Conservation (phyloP, 192 early-diverging fungal genomes). For the Backusella australiensis region DNA sequence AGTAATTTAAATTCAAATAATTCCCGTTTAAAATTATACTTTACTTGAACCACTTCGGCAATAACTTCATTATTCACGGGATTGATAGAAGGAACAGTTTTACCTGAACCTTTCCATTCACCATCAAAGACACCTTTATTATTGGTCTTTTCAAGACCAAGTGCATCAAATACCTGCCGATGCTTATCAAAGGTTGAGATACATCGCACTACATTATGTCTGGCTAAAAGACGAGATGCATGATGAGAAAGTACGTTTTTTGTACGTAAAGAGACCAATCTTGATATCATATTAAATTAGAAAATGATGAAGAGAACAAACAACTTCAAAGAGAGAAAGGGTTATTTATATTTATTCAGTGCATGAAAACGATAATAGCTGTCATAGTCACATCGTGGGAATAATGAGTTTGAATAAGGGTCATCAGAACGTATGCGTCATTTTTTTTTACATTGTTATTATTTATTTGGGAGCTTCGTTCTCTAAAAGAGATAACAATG, state of each 20-base stretch:
- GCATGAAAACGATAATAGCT: not conserved
- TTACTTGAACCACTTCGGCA: constrained; percentile 72
- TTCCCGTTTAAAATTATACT: not conserved
- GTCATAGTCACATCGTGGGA: constrained; percentile 16
- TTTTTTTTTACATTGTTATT: not conserved
- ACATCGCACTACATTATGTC: constrained; percentile 15
- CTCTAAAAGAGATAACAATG: not conserved
- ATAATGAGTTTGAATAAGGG: constrained; percentile 3
- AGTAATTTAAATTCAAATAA: not conserved
- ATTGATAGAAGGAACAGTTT: constrained; percentile 59
- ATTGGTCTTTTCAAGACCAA: constrained; percentile 57
- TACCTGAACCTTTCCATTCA: constrained; percentile 65
- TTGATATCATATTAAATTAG: constrained; percentile 12
- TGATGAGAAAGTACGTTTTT: not conserved
- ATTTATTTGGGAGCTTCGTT: constrained; percentile 9
- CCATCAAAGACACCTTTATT: constrained; percentile 81
- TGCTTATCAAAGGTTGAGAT: constrained; percentile 38
- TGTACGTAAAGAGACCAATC: not conserved
- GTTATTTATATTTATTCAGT: constrained; percentile 12
- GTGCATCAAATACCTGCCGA: constrained; percentile 50
- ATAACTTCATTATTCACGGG: constrained; percentile 85
- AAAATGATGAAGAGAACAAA: not conserved
- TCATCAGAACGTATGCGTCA: constrained; percentile 1
- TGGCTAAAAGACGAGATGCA: not conserved
- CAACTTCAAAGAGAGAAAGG: not conserved